A percentile compares a stretch with the other conserved stretches of the same genome.
Conservation (phyloP, 441 rosid species). For the Erodium chrysanthum region DNA sequence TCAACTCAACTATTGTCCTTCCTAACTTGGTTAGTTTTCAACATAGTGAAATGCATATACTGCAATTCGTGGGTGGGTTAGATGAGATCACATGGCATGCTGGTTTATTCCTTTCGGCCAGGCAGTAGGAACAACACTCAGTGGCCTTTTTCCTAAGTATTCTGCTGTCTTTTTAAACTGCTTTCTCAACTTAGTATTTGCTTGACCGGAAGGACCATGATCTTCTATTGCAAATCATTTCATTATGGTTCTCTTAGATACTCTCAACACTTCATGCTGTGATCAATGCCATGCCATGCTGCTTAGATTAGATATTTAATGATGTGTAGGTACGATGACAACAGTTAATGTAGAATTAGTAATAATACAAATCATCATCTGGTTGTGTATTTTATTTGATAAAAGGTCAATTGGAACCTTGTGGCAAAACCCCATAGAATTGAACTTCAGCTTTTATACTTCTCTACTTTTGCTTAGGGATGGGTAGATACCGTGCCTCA, state of each 20-base stretch:
- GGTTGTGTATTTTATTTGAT: not conserved
- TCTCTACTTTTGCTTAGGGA: not conserved
- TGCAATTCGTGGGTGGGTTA: not conserved
- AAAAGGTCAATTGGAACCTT: not conserved
- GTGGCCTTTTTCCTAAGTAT: not conserved
- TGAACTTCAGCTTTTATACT: not conserved
- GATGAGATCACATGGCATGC: not conserved
- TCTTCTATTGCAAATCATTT: not conserved
- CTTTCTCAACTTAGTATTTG: not conserved
- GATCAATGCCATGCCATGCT: not conserved
- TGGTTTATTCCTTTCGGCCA: not conserved
- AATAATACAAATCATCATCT: not conserved
- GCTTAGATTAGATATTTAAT: not conserved
- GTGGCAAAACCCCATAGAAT: not conserved
- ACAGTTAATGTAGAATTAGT: not conserved
- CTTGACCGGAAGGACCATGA: not conserved
- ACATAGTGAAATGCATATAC: not conserved
- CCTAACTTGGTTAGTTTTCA: not conserved
- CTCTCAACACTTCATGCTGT: not conserved
- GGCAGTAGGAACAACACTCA: not conserved
- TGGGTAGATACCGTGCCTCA: not conserved
- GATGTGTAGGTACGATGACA: not conserved
- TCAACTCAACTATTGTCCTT: not conserved
- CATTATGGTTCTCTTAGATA: not conserved
- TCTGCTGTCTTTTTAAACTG: not conserved